phyloP scores from a whole-genome alignment of 1,284 basidiomycete species.

The Boletus semigastroideus region DNA sequence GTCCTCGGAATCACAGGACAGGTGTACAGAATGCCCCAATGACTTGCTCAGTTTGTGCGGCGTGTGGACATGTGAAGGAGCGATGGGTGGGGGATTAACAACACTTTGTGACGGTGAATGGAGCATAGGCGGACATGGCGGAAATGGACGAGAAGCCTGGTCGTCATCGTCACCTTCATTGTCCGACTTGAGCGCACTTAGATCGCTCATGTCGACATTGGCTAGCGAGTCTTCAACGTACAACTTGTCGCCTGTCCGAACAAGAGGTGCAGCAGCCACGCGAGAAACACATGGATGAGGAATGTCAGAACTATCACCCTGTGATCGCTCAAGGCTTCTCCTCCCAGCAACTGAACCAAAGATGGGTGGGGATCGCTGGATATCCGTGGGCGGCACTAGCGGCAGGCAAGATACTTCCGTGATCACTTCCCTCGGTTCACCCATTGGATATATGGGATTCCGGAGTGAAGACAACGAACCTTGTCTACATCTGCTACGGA shows the following conservation, averaged over 20 bases:
- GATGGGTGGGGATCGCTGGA: conserved; percentile 9
- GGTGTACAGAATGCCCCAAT: conserved; percentile 11
- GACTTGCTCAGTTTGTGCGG: conserved; percentile 26
- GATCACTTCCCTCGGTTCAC: conserved; percentile 16
- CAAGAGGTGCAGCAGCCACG: not conserved
- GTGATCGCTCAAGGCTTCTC: conserved; percentile 9
- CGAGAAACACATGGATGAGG: conserved; percentile 18
- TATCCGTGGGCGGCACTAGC: not conserved
- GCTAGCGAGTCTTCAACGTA: conserved; percentile 28
- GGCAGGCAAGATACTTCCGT: conserved; percentile 15
- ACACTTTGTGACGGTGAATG: conserved; percentile 14
- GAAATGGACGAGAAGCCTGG: conserved; percentile 26
- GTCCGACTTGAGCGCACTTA: conserved; percentile 31
- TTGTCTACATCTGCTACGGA: conserved; percentile 23
- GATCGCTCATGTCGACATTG: conserved; percentile 32
- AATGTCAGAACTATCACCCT: conserved; percentile 20
- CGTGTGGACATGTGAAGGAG: conserved; percentile 22
- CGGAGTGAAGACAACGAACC: conserved; percentile 34
- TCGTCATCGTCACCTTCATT: conserved; percentile 30
- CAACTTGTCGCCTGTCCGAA: conserved; percentile 3
- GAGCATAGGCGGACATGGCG: conserved; percentile 26
- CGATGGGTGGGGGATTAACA: not conserved
- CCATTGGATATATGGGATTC: conserved; percentile 19
- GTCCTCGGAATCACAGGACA: conserved; percentile 9
- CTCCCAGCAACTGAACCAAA: conserved; percentile 8